phyloP scores from a whole-genome alignment of 1,284 basidiomycete genomes.

The Trametes sp. region DNA sequence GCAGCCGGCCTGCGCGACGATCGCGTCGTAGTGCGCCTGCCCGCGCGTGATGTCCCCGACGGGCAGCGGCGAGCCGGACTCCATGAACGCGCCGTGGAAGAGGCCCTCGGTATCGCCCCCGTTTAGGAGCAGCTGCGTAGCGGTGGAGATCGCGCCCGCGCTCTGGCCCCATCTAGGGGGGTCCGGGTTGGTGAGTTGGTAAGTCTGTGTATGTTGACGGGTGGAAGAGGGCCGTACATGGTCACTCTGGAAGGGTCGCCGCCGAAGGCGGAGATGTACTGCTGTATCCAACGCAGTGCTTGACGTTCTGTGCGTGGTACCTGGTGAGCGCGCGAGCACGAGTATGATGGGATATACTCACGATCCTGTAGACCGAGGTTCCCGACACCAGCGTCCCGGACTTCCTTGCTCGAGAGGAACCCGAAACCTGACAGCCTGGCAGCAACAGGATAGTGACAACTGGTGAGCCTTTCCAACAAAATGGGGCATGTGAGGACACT shows the following conservation, averaged over 20 bases:
- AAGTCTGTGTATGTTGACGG: no score
- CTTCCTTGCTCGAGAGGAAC: slow-evolving; percentile 47
- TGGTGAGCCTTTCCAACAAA: neutral
- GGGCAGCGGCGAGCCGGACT: slow-evolving; percentile 46
- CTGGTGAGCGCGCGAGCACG: neutral
- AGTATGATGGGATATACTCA: slow-evolving; percentile 37
- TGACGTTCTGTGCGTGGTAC: slow-evolving; percentile 31
- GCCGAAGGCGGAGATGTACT: slow-evolving; percentile 69
- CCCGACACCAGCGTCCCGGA: slow-evolving; percentile 56
- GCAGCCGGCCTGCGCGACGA: slow-evolving; percentile 45
- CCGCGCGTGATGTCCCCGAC: slow-evolving; percentile 41
- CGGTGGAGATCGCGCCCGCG: slow-evolving; percentile 50
- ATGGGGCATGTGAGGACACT: neutral
- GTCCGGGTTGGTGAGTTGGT: neutral
- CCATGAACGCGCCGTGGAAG: slow-evolving; percentile 46
- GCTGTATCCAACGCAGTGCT: slow-evolving; percentile 51
- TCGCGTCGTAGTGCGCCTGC: slow-evolving; percentile 44
- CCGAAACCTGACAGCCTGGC: slow-evolving; percentile 20
- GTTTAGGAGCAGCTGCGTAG: slow-evolving; percentile 43
- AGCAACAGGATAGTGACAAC: neutral
- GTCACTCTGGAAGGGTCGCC: slow-evolving; percentile 67
- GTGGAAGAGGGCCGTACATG: slow-evolving; percentile 49
- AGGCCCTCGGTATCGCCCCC: slow-evolving; percentile 43
- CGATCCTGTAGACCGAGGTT: slow-evolving; percentile 65
- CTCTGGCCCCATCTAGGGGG: slow-evolving; percentile 50